These are phyloP conservation scores for Drechslerella dactyloides DNA, from an alignment of 2,329 filamentous ascomycete genomes.

Conservation along the genomic window DNA sequence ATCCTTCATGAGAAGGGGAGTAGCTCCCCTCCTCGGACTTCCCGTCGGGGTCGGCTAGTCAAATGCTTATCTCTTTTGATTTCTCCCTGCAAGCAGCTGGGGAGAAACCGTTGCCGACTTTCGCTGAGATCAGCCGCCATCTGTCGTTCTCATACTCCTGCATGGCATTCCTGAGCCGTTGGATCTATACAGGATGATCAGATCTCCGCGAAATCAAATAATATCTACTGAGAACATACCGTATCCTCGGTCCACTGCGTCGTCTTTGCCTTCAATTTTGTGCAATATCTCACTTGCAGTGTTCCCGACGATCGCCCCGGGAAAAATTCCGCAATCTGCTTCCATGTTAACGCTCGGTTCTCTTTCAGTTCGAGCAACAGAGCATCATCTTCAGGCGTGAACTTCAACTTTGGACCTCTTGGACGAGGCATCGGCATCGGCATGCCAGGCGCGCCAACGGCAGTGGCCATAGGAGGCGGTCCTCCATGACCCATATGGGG, in stretches of 20 bases:
- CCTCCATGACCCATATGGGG: conserved; percentile 66
- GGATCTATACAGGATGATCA: conserved; percentile 64
- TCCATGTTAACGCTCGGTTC: conserved; percentile 93
- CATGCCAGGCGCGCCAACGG: conserved; percentile 68
- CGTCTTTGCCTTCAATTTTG: conserved; percentile 90
- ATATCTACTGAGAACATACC: conserved; percentile 64
- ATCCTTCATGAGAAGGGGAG: conserved; percentile 52
- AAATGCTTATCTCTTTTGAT: conserved; percentile 66
- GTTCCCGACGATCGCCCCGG: conserved; percentile 88
- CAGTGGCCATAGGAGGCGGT: conserved; percentile 83
- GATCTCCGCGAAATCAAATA: conserved; percentile 3
- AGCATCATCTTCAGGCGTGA: conserved; percentile 88
- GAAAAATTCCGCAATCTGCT: conserved; percentile 96
- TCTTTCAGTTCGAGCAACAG: conserved; percentile 89
- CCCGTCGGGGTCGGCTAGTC: conserved; percentile 51
- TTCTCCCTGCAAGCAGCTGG: conserved; percentile 85
- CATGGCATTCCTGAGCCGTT: conserved; percentile 76
- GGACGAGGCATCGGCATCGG: conserved; percentile 79
- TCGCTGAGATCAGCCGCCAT: conserved; percentile 89
- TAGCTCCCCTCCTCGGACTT: conserved; percentile 52
- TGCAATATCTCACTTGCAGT: conserved; percentile 91
- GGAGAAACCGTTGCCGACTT: conserved; percentile 88
- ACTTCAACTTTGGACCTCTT: conserved; percentile 88
- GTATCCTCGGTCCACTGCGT: conserved; percentile 93
- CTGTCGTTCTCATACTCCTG: conserved; percentile 89